Conservation (phyloP, 2,329 filamentous ascomycete species). For the Ophiostoma tasmaniense region DNA sequence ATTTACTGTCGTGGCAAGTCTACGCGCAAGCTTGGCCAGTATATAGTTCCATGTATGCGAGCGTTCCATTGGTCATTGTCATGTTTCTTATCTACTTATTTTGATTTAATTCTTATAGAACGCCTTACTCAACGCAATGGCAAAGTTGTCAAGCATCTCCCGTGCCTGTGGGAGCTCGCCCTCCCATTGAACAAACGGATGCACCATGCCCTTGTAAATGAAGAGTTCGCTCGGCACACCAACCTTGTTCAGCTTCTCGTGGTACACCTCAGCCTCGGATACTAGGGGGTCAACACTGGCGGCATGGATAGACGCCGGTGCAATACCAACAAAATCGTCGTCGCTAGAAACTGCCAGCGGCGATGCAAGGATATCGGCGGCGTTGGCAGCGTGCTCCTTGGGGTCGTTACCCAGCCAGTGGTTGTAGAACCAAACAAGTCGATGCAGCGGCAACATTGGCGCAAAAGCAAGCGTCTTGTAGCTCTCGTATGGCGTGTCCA, state of each 20-base stretch:
- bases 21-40: slow-evolving; percentile 27
- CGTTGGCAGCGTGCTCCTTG: neutral
- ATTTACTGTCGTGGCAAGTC: slow-evolving; percentile 30
- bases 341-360: slow-evolving; percentile 11
- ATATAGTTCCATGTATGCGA: neutral
- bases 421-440: slow-evolving; percentile 18
- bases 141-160: slow-evolving; percentile 10
- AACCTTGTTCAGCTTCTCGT: neutral
- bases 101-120: neutral
- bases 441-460: slow-evolving; percentile 16
- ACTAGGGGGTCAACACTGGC: slow-evolving; percentile 16
- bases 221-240: slow-evolving; percentile 6
- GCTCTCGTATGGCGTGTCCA: slow-evolving; percentile 13
- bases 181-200: slow-evolving; percentile 19
- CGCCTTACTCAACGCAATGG: neutral
- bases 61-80: neutral
- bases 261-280: slow-evolving; percentile 14
- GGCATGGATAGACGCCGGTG: slow-evolving; percentile 12
- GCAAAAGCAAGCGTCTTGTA: slow-evolving; percentile 14
- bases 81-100: neutral
- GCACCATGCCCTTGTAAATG: slow-evolving; percentile 15
- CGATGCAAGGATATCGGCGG: slow-evolving; percentile 10
- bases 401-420: slow-evolving; percentile 16
- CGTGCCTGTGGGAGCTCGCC: slow-evolving; percentile 10
- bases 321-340: neutral